phyloP scores from a whole-genome alignment of 768 basidiomycete genomes.

The Saitozyma podzolica region DNA sequence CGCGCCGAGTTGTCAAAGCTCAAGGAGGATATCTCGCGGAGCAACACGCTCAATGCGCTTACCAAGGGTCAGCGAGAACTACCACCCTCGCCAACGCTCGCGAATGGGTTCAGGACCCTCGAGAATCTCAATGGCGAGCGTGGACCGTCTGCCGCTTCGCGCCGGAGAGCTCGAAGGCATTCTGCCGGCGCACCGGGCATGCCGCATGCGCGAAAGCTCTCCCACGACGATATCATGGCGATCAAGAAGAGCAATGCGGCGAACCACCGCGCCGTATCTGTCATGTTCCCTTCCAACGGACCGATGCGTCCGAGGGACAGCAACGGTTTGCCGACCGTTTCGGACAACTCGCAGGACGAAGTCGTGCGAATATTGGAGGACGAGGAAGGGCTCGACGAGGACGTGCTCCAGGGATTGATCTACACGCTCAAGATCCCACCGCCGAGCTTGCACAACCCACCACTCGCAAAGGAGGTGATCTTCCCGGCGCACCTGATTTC shows the following conservation, averaged over 20 bases:
- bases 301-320: constrained; percentile 41
- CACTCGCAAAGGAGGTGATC: constrained; percentile 93
- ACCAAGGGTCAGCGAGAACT: constrained; percentile 75
- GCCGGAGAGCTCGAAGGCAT: constrained; percentile 37
- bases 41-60: constrained; percentile 86
- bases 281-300: constrained; percentile 47
- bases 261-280: constrained; percentile 43
- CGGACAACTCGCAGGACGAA: constrained; percentile 90
- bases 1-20: constrained; percentile 89
- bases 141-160: constrained; percentile 15
- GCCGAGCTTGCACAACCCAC: constrained; percentile 83
- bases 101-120: constrained; percentile 61
- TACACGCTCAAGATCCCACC: constrained; percentile 89
- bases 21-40: constrained; percentile 91
- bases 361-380: constrained; percentile 93
- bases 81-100: constrained; percentile 74
- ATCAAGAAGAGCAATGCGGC: constrained; percentile 44
- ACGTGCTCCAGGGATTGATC: constrained; percentile 85
- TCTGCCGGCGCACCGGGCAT: constrained; percentile 54
- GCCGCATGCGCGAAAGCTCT: constrained; percentile 63
- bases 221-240: constrained; percentile 73
- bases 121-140: constrained; percentile 49
- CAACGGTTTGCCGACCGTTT: constrained; percentile 57
- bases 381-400: constrained; percentile 83
- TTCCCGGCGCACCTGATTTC: constrained; percentile 99